Base-by-base conservation (phyloP, 2,329 filamentous ascomycete species). In the Cladosporium austrohemisphaericum region DNA sequence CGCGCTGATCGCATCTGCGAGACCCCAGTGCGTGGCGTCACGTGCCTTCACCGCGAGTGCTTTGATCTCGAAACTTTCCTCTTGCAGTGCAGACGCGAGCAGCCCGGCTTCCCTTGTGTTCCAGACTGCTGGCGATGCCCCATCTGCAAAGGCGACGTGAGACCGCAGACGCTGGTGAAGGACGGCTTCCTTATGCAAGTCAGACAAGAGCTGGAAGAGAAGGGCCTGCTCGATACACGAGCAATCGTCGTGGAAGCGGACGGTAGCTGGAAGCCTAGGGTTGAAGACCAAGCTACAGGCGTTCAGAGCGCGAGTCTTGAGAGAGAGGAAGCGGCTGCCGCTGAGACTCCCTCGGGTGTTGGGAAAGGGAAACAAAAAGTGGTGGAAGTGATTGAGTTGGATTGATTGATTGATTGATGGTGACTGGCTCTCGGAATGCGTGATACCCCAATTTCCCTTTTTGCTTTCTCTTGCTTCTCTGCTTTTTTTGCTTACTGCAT, bases 61-160 rank as follows among this genome's bases (percentile, higher is more conserved):
- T 96, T 97, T 63, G 92, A 97, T 64, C 80, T 96, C 6, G 78
- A 86, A 16, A 91, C 80, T 1, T 97, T 88, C 72, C 77, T 98
- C 7, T 67, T 74, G 11, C 88, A 85, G 4, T 81, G 88, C 13
- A 58, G 57, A 23, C 76, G 72, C 56, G 58, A 61, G 41, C 64
- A 72, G 57, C 32, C 66, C 53, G 33, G 48, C 16, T 54, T 47
- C 38, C 55, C 63, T 4, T 59, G 55, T 6, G 69, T 77, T 48
- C 73, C 79, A 0, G 88, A 93, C 60, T 79, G 80, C 45, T 96
- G 91, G 90, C 85, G 79, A 55, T 98, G 93, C 60, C 93, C 93
- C 0, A 81, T 95, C 23, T 97, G 92, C 66, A 75, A 76, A 20
- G 72, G 71, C 25, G 91, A 96, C 65, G 89, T 86, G 9, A 79